phyloP scores from a whole-genome alignment of 2,329 filamentous ascomycete genomes.

The Colletotrichum australisinense region DNA sequence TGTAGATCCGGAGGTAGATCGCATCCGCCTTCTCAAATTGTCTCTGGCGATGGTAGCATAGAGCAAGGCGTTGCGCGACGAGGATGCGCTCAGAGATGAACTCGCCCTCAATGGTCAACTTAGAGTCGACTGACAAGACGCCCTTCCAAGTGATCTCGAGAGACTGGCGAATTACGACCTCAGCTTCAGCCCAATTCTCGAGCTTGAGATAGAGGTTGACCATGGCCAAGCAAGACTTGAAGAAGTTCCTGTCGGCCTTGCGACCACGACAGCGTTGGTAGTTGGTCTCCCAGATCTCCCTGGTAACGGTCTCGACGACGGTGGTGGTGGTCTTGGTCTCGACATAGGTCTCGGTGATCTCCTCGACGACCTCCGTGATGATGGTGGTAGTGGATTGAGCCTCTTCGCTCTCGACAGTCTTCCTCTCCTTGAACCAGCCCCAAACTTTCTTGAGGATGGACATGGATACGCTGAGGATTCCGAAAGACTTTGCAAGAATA shows the following conservation, averaged over 20 bases:
- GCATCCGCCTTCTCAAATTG: constrained; percentile 51
- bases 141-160: constrained; percentile 53
- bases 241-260: constrained; percentile 47
- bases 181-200: constrained; percentile 49
- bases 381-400: constrained; percentile 47
- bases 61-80: constrained; percentile 47
- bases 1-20: constrained; percentile 51
- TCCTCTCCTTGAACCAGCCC: constrained; percentile 50
- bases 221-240: constrained; percentile 48
- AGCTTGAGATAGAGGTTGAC: constrained; percentile 46
- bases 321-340: constrained; percentile 48
- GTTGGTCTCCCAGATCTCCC: constrained; percentile 50
- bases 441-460: constrained; percentile 51
- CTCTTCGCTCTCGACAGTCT: constrained; percentile 46
- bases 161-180: constrained; percentile 46
- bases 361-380: constrained; percentile 53
- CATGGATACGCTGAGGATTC: constrained; percentile 47
- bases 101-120: constrained; percentile 44
- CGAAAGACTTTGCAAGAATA: constrained; percentile 45
- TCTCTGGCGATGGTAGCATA: constrained; percentile 48
- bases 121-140: constrained; percentile 45
- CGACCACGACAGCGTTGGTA: constrained; percentile 48
- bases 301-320: constrained; percentile 47
- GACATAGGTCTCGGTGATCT: constrained; percentile 48
- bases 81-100: constrained; percentile 46